Evolutionary conservation across 352 stramenopile genomes (phyloP), one percentile per base, ranked within the genome.

Genomic region (Phytopythium vexans): DNA sequence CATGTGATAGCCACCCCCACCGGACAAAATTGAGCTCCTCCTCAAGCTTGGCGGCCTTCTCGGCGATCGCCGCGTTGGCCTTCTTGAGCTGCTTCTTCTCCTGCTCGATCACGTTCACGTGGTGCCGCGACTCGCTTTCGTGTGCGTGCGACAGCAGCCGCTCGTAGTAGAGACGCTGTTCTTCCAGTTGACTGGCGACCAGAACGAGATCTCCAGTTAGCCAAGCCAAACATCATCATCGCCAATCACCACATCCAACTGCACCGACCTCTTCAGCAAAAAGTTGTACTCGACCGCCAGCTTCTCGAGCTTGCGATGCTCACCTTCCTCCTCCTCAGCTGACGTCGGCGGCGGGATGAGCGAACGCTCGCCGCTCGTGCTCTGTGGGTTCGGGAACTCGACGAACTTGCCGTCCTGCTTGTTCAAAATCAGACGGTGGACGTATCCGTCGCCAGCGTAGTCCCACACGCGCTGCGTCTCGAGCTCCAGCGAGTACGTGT

Each of bases 401-500:
- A 98, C 95, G 42, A 98, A 92, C 71, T 98, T 98, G 8, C 95
- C 94, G 39, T 94, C 86, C 53, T 92, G 86, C 55, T 95, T 95
- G 66, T 95, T 95, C 50, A 95, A 69, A 60, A 95, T 94, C 35
- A 95, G 57, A 4, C 86, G 83, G 55, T 94, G 86, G 2, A 95
- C 83, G 54, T 91, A 95, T 41, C 89, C 88, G 45, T 97, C 92
- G 35, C 83, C 88, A 11, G 83, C 82, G 66, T 99, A 99, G 61
- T 98, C 93, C 96, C 96, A 99, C 63, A 99, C 96, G 43, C 96
- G 81, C 47, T 97, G 81, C 0, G 94, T 99, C 56, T 95, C 93
- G 33, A 98, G 64, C 73, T 99, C 96, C 8, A 99, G 76, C 40
- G 91, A 97, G 70, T 96, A 99, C 27, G 90, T 96, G 81, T 99